A percentile compares a stretch with the other conserved stretches of the same genome.
phyloP scores from a whole-genome alignment of 2,329 filamentous ascomycete genomes.

The Hortaea werneckii region DNA sequence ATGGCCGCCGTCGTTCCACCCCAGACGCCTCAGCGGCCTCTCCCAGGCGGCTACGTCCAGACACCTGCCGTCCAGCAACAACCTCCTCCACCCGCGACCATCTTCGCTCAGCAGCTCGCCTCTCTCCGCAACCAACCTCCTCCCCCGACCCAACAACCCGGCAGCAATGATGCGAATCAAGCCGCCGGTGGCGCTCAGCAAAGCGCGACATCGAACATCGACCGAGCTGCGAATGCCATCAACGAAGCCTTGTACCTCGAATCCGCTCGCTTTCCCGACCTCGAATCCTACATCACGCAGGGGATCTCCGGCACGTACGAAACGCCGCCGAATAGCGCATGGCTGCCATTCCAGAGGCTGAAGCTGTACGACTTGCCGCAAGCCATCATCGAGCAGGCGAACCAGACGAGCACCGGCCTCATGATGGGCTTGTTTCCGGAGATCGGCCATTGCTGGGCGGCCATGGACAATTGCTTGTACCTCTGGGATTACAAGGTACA shows the following conservation, averaged over 20 bases:
- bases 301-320: conserved; percentile 91
- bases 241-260: conserved; percentile 69
- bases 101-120: conserved; percentile 23
- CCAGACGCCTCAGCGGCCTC: conserved; percentile 56
- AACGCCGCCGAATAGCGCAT: conserved; percentile 54
- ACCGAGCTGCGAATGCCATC: conserved; percentile 73
- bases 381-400: conserved; percentile 84
- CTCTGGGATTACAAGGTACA: conserved; percentile 94
- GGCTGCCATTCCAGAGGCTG: conserved; percentile 82
- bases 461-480: conserved; percentile 91
- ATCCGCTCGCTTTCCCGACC: conserved; percentile 64
- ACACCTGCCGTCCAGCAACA: conserved; percentile 49
- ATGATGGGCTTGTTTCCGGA: conserved; percentile 92
- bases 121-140: conserved; percentile 18
- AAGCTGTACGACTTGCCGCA: conserved; percentile 86
- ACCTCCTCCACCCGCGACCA: conserved; percentile 10
- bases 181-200: conserved; percentile 6
- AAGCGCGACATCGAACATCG: conserved; percentile 50
- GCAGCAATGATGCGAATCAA: conserved; percentile 1
- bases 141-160: conserved; percentile 9
- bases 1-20: conserved; percentile 20
- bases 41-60: conserved; percentile 66
- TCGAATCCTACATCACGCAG: conserved; percentile 77
- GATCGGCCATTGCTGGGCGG: conserved; percentile 89
- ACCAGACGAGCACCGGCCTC: conserved; percentile 76